Evolutionary conservation across 306 rosid genomes (phyloP).

Genomic region (Canavalia gladiata): DNA sequence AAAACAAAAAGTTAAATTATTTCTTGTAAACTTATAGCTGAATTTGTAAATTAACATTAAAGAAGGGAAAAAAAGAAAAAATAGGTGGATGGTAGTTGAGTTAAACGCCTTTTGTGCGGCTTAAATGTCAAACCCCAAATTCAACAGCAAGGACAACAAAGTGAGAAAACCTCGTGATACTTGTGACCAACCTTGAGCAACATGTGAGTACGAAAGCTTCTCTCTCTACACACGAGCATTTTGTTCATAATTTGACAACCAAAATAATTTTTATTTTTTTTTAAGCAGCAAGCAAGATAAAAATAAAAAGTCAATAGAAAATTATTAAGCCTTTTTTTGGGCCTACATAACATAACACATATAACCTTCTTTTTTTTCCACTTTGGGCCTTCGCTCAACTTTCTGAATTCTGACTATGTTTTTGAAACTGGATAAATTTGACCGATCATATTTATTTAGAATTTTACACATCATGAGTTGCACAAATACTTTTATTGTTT

Average conservation of each 20-base stretch:
- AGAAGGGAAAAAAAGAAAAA: background rate
- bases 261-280: background rate
- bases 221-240: background rate
- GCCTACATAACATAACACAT: background rate
- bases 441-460: background rate
- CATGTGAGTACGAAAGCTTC: slow-evolving; percentile 46
- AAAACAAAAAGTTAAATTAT: too few species aligned
- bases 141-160: slow-evolving; percentile 50
- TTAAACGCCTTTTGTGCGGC: slow-evolving; percentile 44
- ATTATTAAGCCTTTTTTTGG: background rate
- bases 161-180: slow-evolving; percentile 38
- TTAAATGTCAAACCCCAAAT: slow-evolving; percentile 52
- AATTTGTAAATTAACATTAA: background rate
- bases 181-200: slow-evolving; percentile 42
- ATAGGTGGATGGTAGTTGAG: slow-evolving; percentile 34
- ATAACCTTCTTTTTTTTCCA: background rate
- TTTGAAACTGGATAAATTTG: background rate
- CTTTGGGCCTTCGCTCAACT: background rate
- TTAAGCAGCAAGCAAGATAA: background rate
- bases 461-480: background rate
- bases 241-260: background rate
- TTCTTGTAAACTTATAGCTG: background rate
- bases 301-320: background rate
- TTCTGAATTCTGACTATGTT: background rate
- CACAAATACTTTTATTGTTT: too few species aligned